Percentiles rank a stretch among this genome's conserved stretches.
Conservation (phyloP, 2,329 filamentous ascomycete genomes). For the Aspergillus felis region DNA sequence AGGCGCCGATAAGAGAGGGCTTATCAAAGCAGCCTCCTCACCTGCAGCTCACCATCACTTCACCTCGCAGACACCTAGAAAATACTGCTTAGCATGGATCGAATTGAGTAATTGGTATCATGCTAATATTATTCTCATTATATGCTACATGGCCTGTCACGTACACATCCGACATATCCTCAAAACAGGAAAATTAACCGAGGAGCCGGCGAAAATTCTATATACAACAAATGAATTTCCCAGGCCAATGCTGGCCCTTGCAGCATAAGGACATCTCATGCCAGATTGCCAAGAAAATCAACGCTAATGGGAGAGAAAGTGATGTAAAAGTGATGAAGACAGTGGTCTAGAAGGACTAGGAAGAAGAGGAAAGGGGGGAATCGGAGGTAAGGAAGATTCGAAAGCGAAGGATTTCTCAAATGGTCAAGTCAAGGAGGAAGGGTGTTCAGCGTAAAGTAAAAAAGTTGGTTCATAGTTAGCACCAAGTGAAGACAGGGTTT, state of each 20-base stretch:
- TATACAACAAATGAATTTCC: constrained; percentile 29
- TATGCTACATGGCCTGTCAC: constrained; percentile 24
- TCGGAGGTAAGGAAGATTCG: constrained; percentile 10
- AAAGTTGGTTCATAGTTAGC: constrained; percentile 48
- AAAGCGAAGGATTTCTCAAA: constrained; percentile 12
- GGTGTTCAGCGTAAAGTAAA: constrained; percentile 4
- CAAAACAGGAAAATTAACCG: constrained; percentile 14
- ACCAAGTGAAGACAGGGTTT: constrained; percentile 97
- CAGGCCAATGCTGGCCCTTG: constrained; percentile 16
- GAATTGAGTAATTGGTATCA: constrained; percentile 18
- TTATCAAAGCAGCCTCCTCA: constrained; percentile 14
- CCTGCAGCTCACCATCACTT: background rate
- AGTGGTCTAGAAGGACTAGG: background rate
- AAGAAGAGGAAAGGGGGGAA: constrained; percentile 16
- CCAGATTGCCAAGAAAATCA: constrained; percentile 20
- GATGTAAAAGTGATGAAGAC: constrained; percentile 11
- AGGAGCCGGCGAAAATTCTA: constrained; percentile 24
- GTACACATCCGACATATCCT: background rate
- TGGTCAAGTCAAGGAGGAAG: background rate
- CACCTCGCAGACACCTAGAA: background rate
- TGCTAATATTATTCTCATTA: constrained; percentile 25
- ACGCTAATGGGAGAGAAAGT: constrained; percentile 22
- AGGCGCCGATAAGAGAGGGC: constrained; percentile 23
- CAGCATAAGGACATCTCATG: constrained; percentile 18
- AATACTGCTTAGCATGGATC: background rate